Base-by-base conservation (phyloP, 2,329 filamentous ascomycete genomes). In the Phaeosphaeria sp. region DNA sequence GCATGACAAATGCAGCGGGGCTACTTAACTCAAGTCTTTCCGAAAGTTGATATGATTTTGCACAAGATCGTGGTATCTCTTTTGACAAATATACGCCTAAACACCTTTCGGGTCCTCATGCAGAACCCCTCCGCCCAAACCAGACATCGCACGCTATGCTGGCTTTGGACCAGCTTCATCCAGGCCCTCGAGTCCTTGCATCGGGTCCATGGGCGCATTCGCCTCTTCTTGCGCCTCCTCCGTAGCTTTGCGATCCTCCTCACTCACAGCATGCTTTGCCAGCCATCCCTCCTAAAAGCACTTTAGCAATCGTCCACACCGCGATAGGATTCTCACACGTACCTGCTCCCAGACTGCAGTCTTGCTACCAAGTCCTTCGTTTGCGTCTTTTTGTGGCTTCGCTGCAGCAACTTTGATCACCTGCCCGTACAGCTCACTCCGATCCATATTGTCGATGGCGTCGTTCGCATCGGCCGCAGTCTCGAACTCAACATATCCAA, bases 401-500 rank as follows among this genome's bases (percentile, higher is more conserved):
- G 96, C 96, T 54, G 90, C 86, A 45, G 92, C 93, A 51, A 98
- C 94, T 77, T 93, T 97, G 76, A 99, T 90, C 15, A 95, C 89
- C 58, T 92, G 87, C 11, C 95, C 96, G 75, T 94, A 98, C 46
- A 99, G 86, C 80, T 98, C 94, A 59, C 93, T 91, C 76, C 97
- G 93, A 75, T 99, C 92, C 94, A 99, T 98, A 75, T 99, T 99
- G 83, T 98, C 93, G 76, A 99, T 97, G 50, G 95, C 95, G 79
- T 98, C 94, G 72, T 89, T 89, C 25, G 93, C 94, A 78, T 99
- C 95, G 56, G 89, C 87, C 13, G 88, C 84, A 56, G 92, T 86
- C 70, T 97, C 93, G 73, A 91, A 99, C 74, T 99, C 95, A 50
- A 99, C 91, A 75, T 99, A 98, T 57, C 93, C 95, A 77, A 98